phyloP scores from a whole-genome alignment of 805 yeast species.

The Myxozyma melibiosi region DNA sequence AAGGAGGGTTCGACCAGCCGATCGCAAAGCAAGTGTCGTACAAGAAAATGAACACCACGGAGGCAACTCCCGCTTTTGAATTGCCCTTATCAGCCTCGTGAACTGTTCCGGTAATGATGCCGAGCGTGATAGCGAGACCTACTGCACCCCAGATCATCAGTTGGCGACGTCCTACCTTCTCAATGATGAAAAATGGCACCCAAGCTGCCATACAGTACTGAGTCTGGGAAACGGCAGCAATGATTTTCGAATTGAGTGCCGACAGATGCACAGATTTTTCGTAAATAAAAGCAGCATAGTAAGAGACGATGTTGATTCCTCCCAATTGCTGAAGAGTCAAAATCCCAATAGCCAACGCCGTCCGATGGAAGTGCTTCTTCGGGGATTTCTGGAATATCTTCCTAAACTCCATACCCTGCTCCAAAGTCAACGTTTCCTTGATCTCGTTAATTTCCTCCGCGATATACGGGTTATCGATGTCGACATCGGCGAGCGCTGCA shows the following conservation, averaged over 20 bases:
- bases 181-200: constrained; percentile 72
- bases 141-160: constrained; percentile 60
- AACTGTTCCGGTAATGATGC: constrained; percentile 36
- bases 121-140: constrained; percentile 26
- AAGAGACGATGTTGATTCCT: constrained; percentile 61
- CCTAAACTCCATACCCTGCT: constrained; percentile 23
- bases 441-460: constrained; percentile 41
- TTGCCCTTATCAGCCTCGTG: constrained; percentile 44
- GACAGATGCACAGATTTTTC: constrained; percentile 51
- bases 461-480: constrained; percentile 41
- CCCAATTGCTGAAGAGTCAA: constrained; percentile 54
- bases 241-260: constrained; percentile 46
- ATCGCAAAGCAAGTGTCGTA: constrained; percentile 8
- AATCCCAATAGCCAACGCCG: constrained; percentile 49
- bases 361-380: constrained; percentile 51
- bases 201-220: constrained; percentile 47
- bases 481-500: constrained; percentile 37
- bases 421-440: constrained; percentile 25
- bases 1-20: constrained; percentile 30
- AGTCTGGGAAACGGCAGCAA: constrained; percentile 51
- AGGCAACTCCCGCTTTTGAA: constrained; percentile 31
- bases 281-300: constrained; percentile 61
- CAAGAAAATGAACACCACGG: constrained; percentile 20
- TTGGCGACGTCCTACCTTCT: constrained; percentile 69
- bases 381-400: constrained; percentile 32